A percentile compares a stretch with the other conserved stretches of the same genome.
These are phyloP conservation scores for Verbascum thapsus DNA, from an alignment of 257 asterid species.

Conservation along the genomic window DNA sequence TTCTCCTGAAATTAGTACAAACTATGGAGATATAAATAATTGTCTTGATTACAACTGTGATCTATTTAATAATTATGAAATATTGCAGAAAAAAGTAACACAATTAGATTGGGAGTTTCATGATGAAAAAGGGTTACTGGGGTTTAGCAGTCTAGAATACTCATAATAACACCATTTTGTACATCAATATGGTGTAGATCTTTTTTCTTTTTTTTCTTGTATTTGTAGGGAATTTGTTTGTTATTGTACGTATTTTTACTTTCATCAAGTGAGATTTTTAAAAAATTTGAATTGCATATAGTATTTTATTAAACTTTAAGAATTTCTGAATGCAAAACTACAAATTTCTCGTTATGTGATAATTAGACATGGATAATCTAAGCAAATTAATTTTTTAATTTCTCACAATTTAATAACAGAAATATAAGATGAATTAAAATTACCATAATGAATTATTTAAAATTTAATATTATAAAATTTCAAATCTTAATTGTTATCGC, in stretches of 20 bases:
- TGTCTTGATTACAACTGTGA: constrained; percentile 30
- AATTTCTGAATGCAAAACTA: too few species aligned
- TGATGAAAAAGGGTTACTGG: constrained; percentile 33
- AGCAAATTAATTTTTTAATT: too few species aligned
- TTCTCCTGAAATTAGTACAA: constrained; percentile 5
- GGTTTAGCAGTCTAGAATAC: constrained; percentile 27
- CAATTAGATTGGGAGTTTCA: constrained; percentile 26
- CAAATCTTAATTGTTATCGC: too few species aligned
- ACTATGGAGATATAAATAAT: constrained; percentile 42
- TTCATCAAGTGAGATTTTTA: constrained; percentile 34
- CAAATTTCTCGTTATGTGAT: too few species aligned
- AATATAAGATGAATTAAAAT: too few species aligned
- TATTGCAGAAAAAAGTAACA: constrained; percentile 12
- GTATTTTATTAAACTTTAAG: too few species aligned
- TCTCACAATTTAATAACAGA: too few species aligned
- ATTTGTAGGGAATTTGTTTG: constrained; percentile 18
- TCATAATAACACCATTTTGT: constrained; percentile 20
- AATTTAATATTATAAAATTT: too few species aligned
- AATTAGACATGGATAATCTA: too few species aligned
- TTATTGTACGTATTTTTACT: constrained; percentile 35
- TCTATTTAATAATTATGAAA: constrained; percentile 22
- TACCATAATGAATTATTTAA: too few species aligned
- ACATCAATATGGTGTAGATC: too few species aligned
- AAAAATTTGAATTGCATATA: too few species aligned
- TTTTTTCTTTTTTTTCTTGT: not conserved